Evolutionary conservation across 148 eudicot species (phyloP), one percentile per base, ranked within the genome.

Genomic region (Fagopyrum tataricum): DNA sequence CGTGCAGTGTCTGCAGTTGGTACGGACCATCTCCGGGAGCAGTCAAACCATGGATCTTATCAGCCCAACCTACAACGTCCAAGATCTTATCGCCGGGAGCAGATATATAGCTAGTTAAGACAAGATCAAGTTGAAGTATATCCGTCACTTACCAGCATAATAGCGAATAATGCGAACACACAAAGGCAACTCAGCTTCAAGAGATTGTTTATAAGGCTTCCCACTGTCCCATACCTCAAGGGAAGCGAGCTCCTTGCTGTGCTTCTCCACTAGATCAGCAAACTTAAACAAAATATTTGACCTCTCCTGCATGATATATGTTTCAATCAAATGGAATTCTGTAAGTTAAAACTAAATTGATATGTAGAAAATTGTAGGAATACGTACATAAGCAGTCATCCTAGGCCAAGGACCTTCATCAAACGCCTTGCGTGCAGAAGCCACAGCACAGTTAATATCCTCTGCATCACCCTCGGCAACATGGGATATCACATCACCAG

Each of bases 351-450:
- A 61, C 70, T 4, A n/a, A n/a, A n/a, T n/a, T n/a, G n/a, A 4
- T 26, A 64, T 4, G 4, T 26, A 66, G 8, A 66, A 21, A 12
- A 61, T 61, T 61, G 0, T 62, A 59, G 17, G 4, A 48, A 49
- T 77, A 26, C 62, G 20, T 78, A 94, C 98, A 82, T 94, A 94
- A 78, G 98, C 91, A 6, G 87, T 83, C 98, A 94, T 94, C 86
- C 51, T 91, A 18, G 98, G 98, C 98, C 98, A 94, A 53, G 98
- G 98, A 18, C 98, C 98, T 76, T 94, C 93, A 58, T 94, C 97
- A 74, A 94, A 94, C 11, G 98, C 98, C 81, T 90, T 91, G 6
- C 98, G 93, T 67, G 98, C 98, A 81, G 97, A 90, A 74, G 86
- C 75, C 7, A 94, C 98, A 14, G 98, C 98, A 5, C 90, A 90